Conservation (phyloP, 305 asterid species). For the Petunia hybrid region DNA sequence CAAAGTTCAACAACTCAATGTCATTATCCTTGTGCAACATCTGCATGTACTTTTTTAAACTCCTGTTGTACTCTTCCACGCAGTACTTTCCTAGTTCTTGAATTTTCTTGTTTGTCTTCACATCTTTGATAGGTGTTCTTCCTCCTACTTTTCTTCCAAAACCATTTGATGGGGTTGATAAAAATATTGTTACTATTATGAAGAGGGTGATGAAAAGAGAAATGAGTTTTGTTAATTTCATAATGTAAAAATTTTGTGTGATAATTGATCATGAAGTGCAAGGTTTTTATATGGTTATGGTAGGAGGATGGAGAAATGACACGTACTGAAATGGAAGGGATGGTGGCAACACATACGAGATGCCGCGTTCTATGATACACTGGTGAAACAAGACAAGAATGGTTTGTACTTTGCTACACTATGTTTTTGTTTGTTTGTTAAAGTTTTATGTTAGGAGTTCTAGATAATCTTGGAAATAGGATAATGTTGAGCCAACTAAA, state of each 20-base stretch:
- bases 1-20: conserved; percentile 46
- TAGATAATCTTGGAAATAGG: not conserved
- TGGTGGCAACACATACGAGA: not conserved
- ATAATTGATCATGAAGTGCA: not conserved
- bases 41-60: conserved; percentile 49
- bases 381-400: not conserved
- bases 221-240: not conserved
- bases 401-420: too few relatives aligned
- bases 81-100: conserved; percentile 67
- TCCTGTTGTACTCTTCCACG: conserved; percentile 58
- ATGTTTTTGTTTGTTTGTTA: not conserved
- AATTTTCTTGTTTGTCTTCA: conserved; percentile 49
- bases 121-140: conserved; percentile 46
- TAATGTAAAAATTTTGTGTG: not conserved
- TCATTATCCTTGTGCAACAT: conserved; percentile 26
- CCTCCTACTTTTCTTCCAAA: conserved; percentile 51
- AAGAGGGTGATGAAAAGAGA: not conserved
- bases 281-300: not conserved
- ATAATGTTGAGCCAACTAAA: not conserved
- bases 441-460: not conserved
- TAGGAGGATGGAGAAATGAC: not conserved
- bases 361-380: not conserved
- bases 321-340: not conserved
- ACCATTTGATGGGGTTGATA: not conserved
- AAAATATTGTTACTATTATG: conserved; percentile 25